Conservation (phyloP, 1,284 basidiomycete species). For the Trametes versicolor region DNA sequence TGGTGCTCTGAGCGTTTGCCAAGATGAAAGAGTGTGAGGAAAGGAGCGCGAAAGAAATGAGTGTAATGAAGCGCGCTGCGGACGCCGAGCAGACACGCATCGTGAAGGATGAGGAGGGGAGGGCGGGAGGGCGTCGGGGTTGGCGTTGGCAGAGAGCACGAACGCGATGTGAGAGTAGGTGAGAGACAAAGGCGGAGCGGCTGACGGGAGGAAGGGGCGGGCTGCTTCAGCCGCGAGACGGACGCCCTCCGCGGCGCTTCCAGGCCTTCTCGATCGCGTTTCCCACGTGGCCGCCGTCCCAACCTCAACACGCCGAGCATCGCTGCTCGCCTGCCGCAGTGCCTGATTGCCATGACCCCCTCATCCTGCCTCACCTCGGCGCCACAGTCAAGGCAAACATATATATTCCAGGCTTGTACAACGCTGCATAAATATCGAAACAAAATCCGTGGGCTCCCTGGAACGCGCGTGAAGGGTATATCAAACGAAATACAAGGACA, state of each 20-base stretch:
- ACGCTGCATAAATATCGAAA: neutral
- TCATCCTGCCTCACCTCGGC: neutral
- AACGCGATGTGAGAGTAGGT: conserved; percentile 1
- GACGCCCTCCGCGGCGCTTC: neutral
- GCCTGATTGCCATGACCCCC: conserved; percentile 9
- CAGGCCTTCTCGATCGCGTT: conserved; percentile 6
- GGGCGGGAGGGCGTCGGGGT: conserved; percentile 35
- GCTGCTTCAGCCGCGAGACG: neutral
- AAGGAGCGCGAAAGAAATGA: conserved; percentile 48
- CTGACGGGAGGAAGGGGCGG: conserved; percentile 8
- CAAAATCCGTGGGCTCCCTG: neutral
- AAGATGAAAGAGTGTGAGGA: conserved; percentile 45
- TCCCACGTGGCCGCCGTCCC: conserved; percentile 9
- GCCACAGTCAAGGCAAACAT: neutral
- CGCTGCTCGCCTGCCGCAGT: conserved; percentile 3
- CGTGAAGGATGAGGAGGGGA: conserved; percentile 27
- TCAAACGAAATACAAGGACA: neutral
- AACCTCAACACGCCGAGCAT: neutral
- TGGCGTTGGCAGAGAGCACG: conserved; percentile 23
- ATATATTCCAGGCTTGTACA: neutral
- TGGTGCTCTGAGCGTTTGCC: conserved; percentile 35
- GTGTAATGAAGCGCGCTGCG: conserved; percentile 45
- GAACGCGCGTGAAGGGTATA: conserved; percentile 5
- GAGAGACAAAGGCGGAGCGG: conserved; percentile 16
- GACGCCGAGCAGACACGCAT: conserved; percentile 45